These are phyloP conservation scores for Tanacetum coccineum DNA, from an alignment of 129 eudicot genomes.

Conservation along the genomic window DNA sequence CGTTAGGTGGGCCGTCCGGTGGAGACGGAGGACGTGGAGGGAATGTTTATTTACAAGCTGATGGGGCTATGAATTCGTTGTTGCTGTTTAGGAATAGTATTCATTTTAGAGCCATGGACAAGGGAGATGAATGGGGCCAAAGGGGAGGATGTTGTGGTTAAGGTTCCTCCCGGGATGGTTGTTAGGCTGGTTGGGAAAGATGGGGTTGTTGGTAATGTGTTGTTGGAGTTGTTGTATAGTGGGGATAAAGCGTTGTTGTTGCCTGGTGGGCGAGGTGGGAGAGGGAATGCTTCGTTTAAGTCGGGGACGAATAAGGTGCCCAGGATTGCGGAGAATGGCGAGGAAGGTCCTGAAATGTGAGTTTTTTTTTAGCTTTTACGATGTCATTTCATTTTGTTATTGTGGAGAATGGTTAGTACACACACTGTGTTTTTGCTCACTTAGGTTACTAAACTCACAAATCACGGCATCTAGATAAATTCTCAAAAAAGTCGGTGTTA, in stretches of 20 bases:
- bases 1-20: constrained; percentile 90
- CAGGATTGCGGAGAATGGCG: constrained; percentile 89
- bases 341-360: constrained; percentile 89
- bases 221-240: constrained; percentile 72
- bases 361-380: constrained; percentile 15
- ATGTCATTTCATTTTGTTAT: neutral
- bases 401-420: too few relatives aligned
- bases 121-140: too few relatives aligned
- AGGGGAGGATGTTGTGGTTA: too few relatives aligned
- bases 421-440: too few relatives aligned
- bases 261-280: constrained; percentile 94
- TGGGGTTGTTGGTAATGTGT: constrained; percentile 58
- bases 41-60: constrained; percentile 75
- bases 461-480: too few relatives aligned
- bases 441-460: too few relatives aligned
- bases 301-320: constrained; percentile 84
- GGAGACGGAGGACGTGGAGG: constrained; percentile 99
- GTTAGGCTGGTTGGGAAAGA: constrained; percentile 62
- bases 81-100: too few relatives aligned
- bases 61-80: constrained; percentile 13
- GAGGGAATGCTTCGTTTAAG: constrained; percentile 89
- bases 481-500: too few relatives aligned
- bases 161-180: constrained; percentile 24
- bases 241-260: constrained; percentile 80
- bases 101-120: too few relatives aligned